A percentile compares a stretch with the other conserved stretches of the same genome.
Evolutionary conservation across 2,329 filamentous ascomycete genomes (phyloP).

Genomic region (Xylariaceae sp.): DNA sequence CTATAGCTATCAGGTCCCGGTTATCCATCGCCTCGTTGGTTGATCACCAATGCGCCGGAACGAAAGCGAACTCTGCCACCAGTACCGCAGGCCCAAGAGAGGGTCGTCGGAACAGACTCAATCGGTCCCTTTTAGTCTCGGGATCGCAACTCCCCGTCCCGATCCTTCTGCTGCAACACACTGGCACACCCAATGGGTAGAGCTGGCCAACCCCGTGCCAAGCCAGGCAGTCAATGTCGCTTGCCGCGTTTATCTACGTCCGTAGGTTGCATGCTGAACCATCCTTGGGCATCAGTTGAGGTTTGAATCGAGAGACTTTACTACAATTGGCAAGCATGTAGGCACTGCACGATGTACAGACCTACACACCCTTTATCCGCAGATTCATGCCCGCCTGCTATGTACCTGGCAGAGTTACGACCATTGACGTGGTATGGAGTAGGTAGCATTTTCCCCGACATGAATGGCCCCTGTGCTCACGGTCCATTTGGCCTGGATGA

Average conservation of each 20-base stretch:
- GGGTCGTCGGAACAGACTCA: background rate
- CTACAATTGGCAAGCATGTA: too few species aligned
- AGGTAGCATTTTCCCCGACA: too few species aligned
- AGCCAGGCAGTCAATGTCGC: conserved; percentile 1
- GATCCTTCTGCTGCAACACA: conserved; percentile 16
- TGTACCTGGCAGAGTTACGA: conserved; percentile 3
- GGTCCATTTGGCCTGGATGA: too few species aligned
- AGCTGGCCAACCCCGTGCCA: conserved; percentile 8
- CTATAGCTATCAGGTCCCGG: too few species aligned
- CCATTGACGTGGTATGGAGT: too few species aligned
- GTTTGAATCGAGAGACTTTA: background rate
- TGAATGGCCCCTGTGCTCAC: too few species aligned
- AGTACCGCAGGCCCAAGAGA: background rate
- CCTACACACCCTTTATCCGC: too few species aligned
- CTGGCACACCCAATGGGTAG: background rate
- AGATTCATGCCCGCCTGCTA: background rate
- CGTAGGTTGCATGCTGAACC: conserved; percentile 11
- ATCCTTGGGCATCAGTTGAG: background rate
- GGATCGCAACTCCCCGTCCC: conserved; percentile 15
- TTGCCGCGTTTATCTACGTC: conserved; percentile 5
- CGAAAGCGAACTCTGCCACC: background rate
- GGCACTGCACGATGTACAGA: too few species aligned
- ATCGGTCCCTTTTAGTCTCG: conserved; percentile 4
- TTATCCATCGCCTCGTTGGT: background rate
- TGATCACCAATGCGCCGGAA: background rate